A percentile compares a stretch with the other conserved stretches of the same genome.
Conservation (phyloP, 345 rosid species). For the Melastoma malabathricum region DNA sequence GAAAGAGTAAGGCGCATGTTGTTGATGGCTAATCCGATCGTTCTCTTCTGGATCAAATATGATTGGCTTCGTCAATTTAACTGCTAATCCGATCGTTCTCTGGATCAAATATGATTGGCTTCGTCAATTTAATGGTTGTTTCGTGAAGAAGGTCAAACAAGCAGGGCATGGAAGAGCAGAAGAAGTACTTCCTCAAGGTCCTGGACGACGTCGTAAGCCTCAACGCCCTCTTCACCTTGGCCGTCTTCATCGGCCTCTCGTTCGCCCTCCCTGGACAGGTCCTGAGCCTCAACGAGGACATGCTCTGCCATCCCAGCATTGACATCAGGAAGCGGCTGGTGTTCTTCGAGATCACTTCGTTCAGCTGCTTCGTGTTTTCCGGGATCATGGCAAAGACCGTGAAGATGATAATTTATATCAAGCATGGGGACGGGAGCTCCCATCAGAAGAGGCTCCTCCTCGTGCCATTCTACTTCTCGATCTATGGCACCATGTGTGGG, state of each 20-base stretch:
- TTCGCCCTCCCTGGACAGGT: constrained; percentile 4
- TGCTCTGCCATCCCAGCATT: constrained; percentile 1
- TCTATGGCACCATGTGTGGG: constrained; percentile 7
- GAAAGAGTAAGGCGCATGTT: no score
- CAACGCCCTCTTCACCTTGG: constrained; percentile 10
- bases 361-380: constrained; percentile 11
- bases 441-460: neutral
- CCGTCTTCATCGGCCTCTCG: constrained; percentile 6
- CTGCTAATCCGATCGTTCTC: no score
- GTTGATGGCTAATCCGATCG: no score
- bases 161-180: neutral
- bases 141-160: no score
- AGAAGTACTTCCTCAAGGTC: constrained; percentile 9
- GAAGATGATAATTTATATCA: constrained; percentile 8
- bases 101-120: no score
- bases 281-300: constrained; percentile 4
- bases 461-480: constrained; percentile 4
- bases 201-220: constrained; percentile 9
- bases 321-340: constrained; percentile 6
- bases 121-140: no score
- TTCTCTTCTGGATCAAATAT: no score
- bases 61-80: no score
- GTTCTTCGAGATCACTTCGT: constrained; percentile 6
- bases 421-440: neutral
- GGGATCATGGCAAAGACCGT: constrained; percentile 11